Conservation (phyloP, 805 yeast species). For the Priceomyces medius region DNA sequence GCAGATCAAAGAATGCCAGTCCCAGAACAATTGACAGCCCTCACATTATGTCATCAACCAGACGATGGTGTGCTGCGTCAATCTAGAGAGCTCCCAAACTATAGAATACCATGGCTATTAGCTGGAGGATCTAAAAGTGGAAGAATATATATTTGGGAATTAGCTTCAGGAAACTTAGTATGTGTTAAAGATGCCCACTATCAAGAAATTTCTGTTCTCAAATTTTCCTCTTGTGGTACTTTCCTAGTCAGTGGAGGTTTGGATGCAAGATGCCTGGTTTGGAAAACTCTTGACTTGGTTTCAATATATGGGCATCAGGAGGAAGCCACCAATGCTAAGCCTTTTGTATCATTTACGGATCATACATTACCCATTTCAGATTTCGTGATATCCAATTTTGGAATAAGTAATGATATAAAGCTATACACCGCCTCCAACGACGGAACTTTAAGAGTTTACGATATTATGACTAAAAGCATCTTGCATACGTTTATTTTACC, state of each 20-base stretch:
- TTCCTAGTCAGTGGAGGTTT: constrained; percentile 72
- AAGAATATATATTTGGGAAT: constrained; percentile 79
- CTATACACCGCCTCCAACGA: constrained; percentile 72
- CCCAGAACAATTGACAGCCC: constrained; percentile 71
- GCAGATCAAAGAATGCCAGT: constrained; percentile 78
- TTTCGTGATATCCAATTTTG: constrained; percentile 46
- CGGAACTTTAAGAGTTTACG: constrained; percentile 71
- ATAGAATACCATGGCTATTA: constrained; percentile 60
- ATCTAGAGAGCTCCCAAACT: constrained; percentile 29
- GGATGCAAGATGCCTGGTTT: constrained; percentile 76
- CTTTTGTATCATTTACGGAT: constrained; percentile 58
- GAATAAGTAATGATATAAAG: constrained; percentile 57
- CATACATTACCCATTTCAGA: constrained; percentile 57
- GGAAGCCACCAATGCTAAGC: constrained; percentile 45
- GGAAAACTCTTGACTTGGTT: constrained; percentile 67
- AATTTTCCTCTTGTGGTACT: constrained; percentile 59
- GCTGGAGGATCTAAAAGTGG: constrained; percentile 79
- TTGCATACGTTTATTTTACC: constrained; percentile 74
- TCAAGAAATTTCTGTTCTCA: constrained; percentile 64
- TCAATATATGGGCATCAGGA: constrained; percentile 25
- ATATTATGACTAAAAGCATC: constrained; percentile 44
- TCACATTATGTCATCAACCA: constrained; percentile 45
- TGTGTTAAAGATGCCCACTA: constrained; percentile 80
- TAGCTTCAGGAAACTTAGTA: constrained; percentile 70
- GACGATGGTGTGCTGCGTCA: constrained; percentile 10